Evolutionary conservation across 768 basidiomycete genomes (phyloP).

Genomic region (Tricholoma terreum): DNA sequence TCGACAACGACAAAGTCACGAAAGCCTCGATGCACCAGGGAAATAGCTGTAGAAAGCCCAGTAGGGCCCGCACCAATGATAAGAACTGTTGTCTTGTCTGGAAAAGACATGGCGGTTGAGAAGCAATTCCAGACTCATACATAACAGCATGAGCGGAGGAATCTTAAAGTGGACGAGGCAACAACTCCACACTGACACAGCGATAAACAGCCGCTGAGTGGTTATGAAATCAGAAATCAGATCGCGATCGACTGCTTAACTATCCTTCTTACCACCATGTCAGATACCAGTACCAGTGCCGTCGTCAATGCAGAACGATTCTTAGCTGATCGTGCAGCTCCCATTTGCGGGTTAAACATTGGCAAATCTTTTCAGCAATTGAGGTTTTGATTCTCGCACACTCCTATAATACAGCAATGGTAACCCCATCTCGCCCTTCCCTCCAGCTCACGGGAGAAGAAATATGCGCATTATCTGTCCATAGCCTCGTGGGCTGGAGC

Average conservation of each 20-base stretch:
- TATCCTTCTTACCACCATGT: conserved; percentile 5
- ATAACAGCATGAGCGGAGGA: too few species aligned
- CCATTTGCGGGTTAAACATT: conserved; percentile 70
- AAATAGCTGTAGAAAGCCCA: conserved; percentile 45
- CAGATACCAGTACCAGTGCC: conserved; percentile 15
- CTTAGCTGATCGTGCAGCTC: conserved; percentile 73
- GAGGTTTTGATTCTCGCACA: conserved; percentile 39
- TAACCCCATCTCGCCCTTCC: conserved; percentile 7
- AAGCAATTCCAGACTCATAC: too few species aligned
- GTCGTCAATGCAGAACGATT: conserved; percentile 54
- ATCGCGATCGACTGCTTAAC: too few species aligned
- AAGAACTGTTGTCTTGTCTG: conserved; percentile 36
- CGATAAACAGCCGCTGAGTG: too few species aligned
- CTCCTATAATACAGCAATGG: background rate
- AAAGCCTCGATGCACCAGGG: conserved; percentile 41
- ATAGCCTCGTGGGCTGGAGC: conserved; percentile 83
- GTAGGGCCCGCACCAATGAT: conserved; percentile 51
- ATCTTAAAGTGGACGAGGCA: too few species aligned
- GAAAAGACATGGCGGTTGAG: conserved; percentile 15
- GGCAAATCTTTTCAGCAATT: conserved; percentile 66
- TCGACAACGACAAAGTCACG: conserved; percentile 44
- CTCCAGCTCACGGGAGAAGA: conserved; percentile 65
- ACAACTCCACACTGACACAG: too few species aligned
- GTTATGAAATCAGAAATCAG: too few species aligned
- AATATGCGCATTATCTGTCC: conserved; percentile 71